These are phyloP conservation scores for Drechslerella dactyloides DNA, from an alignment of 2,329 filamentous ascomycete species.

Conservation along the genomic window DNA sequence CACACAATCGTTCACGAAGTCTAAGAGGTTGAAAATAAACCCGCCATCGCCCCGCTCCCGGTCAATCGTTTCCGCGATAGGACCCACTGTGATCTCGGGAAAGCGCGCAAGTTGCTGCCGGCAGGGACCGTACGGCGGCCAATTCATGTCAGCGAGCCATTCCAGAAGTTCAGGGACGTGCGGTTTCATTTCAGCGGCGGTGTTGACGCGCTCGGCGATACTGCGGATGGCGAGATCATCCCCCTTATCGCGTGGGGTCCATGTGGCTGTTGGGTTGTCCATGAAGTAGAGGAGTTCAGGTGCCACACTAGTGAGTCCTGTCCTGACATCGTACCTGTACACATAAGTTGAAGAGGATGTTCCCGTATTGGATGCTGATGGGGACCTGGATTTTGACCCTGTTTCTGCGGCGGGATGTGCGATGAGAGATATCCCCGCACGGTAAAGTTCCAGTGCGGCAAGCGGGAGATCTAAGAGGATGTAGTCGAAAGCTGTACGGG, in stretches of 20 bases:
- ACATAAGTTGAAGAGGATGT: no score
- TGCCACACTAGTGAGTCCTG: no score
- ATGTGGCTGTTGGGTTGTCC: constrained; percentile 8
- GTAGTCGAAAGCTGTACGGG: constrained; percentile 3
- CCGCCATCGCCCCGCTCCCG: constrained; percentile 14
- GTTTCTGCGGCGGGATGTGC: not conserved
- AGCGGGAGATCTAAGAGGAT: constrained; percentile 7
- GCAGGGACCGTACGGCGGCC: constrained; percentile 14
- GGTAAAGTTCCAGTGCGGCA: constrained; percentile 3
- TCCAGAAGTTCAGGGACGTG: constrained; percentile 11
- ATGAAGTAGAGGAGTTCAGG: constrained; percentile 17
- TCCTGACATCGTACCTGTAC: no score
- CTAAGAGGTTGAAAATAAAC: constrained; percentile 3
- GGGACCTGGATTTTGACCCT: no score
- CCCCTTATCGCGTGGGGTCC: constrained; percentile 4
- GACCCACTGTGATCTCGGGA: constrained; percentile 11
- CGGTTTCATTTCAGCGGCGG: constrained; percentile 9
- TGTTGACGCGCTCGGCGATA: constrained; percentile 14
- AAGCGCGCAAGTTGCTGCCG: constrained; percentile 22
- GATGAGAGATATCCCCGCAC: not conserved
- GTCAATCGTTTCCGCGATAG: not conserved
- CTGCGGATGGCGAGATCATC: constrained; percentile 13
- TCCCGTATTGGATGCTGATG: no score
- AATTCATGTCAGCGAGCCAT: constrained; percentile 22
- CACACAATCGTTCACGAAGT: constrained; percentile 18